These are phyloP conservation scores for Penicillium desertorum DNA, from an alignment of 495 filamentous ascomycete species.

Conservation along the genomic window DNA sequence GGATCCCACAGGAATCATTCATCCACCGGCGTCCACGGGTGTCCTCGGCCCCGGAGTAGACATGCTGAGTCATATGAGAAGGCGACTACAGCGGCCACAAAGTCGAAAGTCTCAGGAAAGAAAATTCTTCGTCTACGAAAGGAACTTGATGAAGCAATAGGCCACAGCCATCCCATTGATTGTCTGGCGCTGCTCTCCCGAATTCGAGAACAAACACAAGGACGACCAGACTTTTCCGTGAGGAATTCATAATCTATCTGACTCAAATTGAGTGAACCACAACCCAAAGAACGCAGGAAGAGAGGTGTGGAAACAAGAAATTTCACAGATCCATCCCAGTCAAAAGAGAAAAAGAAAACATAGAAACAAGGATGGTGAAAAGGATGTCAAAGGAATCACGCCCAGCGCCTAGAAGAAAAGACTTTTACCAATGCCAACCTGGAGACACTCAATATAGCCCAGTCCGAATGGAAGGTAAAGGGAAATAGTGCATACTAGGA, in stretches of 20 bases:
- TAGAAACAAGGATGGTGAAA: slow-evolving; percentile 2
- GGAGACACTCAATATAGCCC: slow-evolving; percentile 3
- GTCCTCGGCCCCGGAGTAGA: not conserved
- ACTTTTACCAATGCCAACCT: slow-evolving; percentile 27
- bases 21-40: not conserved
- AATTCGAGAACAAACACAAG: slow-evolving; percentile 5
- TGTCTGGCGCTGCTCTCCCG: slow-evolving; percentile 7
- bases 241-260: slow-evolving; percentile 45
- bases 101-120: not conserved
- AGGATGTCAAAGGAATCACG: slow-evolving; percentile 15
- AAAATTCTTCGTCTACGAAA: not conserved
- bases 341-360: slow-evolving; percentile 17
- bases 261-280: slow-evolving; percentile 25
- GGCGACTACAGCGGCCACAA: not conserved
- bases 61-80: not conserved
- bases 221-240: slow-evolving; percentile 22
- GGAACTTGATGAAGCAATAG: slow-evolving; percentile 1
- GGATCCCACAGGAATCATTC: not conserved
- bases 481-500: slow-evolving; percentile 18
- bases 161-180: slow-evolving; percentile 14
- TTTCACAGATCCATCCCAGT: slow-evolving; percentile 38
- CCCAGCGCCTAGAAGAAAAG: slow-evolving; percentile 20
- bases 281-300: slow-evolving; percentile 1
- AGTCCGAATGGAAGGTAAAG: slow-evolving; percentile 1
- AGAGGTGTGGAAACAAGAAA: slow-evolving; percentile 13